A percentile compares a stretch with the other conserved stretches of the same genome.
Conservation (phyloP, 495 filamentous ascomycete species). For the Polyplosphaeria fusca region DNA sequence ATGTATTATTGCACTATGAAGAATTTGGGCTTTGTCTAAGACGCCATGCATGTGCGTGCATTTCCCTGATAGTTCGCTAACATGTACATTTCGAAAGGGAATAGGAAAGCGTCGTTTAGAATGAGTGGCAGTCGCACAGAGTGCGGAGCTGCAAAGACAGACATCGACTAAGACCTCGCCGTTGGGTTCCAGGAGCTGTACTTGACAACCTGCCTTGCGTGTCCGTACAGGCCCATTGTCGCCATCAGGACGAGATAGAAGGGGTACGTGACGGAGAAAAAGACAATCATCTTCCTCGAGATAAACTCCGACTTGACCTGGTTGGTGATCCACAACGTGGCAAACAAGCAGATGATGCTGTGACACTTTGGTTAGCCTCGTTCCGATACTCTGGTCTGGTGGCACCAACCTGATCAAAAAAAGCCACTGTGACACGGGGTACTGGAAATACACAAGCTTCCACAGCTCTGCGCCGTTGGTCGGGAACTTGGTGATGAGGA, state of each 20-base stretch:
- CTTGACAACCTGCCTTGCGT: constrained; percentile 39
- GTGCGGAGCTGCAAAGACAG: too few species aligned
- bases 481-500: constrained; percentile 39
- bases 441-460: constrained; percentile 40
- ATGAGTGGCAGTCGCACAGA: too few species aligned
- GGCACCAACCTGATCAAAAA: constrained; percentile 40
- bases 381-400: background rate
- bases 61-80: too few species aligned
- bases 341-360: constrained; percentile 34
- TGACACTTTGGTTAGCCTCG: constrained; percentile 8
- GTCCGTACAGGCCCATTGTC: constrained; percentile 40
- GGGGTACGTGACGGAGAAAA: constrained; percentile 38
- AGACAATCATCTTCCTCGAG: constrained; percentile 31
- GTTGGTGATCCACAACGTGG: constrained; percentile 39
- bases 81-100: too few species aligned
- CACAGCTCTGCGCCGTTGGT: constrained; percentile 26
- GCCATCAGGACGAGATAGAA: constrained; percentile 38
- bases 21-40: too few species aligned
- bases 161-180: too few species aligned
- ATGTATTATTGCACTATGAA: too few species aligned
- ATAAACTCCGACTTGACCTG: constrained; percentile 38
- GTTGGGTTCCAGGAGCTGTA: constrained; percentile 43
- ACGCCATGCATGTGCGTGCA: too few species aligned
- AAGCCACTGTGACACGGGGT: constrained; percentile 43
- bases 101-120: too few species aligned